Base-by-base conservation (phyloP, 345 rosid species). In the Cardamine resedifolia region DNA sequence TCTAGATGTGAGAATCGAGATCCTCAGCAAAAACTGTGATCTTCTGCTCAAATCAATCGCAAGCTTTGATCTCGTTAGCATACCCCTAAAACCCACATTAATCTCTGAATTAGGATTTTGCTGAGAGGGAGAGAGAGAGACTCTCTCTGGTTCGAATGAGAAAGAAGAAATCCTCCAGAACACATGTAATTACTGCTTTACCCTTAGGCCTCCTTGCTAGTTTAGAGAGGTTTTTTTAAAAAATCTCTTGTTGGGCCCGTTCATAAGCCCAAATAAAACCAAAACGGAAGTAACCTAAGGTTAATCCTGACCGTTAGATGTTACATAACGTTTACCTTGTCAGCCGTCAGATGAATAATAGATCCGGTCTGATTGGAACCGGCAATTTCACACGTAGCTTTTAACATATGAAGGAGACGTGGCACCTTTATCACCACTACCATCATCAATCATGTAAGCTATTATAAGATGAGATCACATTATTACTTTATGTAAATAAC, bases 41-140 rank as follows among this genome's bases (percentile, higher is more conserved):
- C 49, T 78, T 80, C 68, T 81, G 78, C 85, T 58, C 79, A 60
- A 68, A 64, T 33, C 58, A n/a, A 50, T 70, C 19, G 72, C 78
- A 57, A 78, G 62, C 70, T 80, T 77, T 49, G 77, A 66, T 73
- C 79, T 83, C 78, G 72, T 75, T 26, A 87, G 78, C 90, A 85
- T 83, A 18, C 67, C 70, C 66, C 26, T 47, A 74, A 52, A 51
- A 36, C 23, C 78, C 68, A 75, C 78, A 75, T 59, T 68, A 75
- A 68, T 68, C 69, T 68, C 56, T 16, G 34, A 14, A 39, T 1
- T 26, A 36, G 15, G 20, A 26, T 26, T 66, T 48, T 49, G 28
- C 19, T 1, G 48, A 7, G 26, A 58, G 48, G n/a, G 48, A 58
- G 14, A 70, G 50, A 12, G 14, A 70, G 50, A 12, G 28, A 20